Conservation (phyloP, 2,329 filamentous ascomycete genomes). For the Ramichloridium luteum region DNA sequence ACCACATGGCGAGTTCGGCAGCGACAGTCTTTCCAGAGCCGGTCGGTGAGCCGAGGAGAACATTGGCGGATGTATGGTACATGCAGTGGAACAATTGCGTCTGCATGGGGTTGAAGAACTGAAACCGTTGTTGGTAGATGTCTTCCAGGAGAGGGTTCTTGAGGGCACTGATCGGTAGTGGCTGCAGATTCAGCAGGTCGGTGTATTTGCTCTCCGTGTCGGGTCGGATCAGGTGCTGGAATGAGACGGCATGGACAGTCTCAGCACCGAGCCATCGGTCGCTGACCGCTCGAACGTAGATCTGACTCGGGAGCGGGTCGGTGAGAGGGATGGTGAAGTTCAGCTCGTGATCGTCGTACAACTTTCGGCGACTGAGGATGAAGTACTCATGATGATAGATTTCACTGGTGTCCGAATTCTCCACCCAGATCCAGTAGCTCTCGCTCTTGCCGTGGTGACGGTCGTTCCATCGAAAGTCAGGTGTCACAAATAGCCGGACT, state of each 20-base stretch:
- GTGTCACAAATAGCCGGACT: constrained; percentile 74
- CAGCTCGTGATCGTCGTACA: constrained; percentile 92
- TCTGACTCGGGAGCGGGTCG: constrained; percentile 86
- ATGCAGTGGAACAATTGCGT: constrained; percentile 96
- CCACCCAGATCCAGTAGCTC: constrained; percentile 97
- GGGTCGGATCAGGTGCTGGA: constrained; percentile 92
- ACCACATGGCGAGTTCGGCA: constrained; percentile 97
- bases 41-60: constrained; percentile 87
- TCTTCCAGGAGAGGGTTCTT: constrained; percentile 81
- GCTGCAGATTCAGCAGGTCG: constrained; percentile 81
- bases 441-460: constrained; percentile 86
- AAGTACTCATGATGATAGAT: constrained; percentile 98
- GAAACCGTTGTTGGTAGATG: constrained; percentile 76
- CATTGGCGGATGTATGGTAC: constrained; percentile 84
- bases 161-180: constrained; percentile 71
- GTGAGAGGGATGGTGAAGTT: constrained; percentile 95
- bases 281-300: constrained; percentile 88
- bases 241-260: constrained; percentile 88
- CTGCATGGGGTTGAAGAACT: constrained; percentile 99
- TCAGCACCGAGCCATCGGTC: constrained; percentile 95
- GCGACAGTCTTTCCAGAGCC: constrained; percentile 97
- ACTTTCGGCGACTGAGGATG: constrained; percentile 76
- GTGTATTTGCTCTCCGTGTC: constrained; percentile 98
- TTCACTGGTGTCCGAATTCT: constrained; percentile 93
- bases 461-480: constrained; percentile 92